phyloP scores from a whole-genome alignment of 768 basidiomycete species.

The Tricholoma sp. region DNA sequence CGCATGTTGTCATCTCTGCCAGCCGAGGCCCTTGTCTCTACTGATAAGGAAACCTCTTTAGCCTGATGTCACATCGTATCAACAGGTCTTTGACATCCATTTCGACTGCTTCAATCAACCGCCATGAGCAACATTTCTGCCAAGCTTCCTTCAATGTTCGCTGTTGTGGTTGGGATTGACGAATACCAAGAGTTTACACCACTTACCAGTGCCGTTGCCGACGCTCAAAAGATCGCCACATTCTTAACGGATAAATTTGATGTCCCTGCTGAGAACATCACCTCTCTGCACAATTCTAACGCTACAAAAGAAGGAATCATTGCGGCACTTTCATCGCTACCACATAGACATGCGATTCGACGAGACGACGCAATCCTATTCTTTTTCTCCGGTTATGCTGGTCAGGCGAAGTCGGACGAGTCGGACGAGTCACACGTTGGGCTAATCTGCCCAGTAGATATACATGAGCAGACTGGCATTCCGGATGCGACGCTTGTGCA shows the following conservation, averaged over 20 bases:
- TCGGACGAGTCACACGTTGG: background rate
- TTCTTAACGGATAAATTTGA: background rate
- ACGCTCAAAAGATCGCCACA: background rate
- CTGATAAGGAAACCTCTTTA: too few relatives aligned
- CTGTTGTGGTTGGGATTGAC: background rate
- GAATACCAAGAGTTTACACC: background rate
- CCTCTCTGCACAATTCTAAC: background rate
- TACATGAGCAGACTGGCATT: background rate
- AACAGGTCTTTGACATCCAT: too few relatives aligned
- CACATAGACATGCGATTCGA: background rate
- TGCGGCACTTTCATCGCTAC: background rate
- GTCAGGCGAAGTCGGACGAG: background rate
- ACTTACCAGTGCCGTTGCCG: background rate
- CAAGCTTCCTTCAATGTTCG: background rate
- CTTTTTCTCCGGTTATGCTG: background rate
- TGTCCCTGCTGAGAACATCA: background rate
- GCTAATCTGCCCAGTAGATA: background rate
- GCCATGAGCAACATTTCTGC: background rate
- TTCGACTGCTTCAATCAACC: too few relatives aligned
- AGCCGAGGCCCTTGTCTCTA: too few relatives aligned
- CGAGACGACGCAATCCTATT: background rate
- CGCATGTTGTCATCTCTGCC: too few relatives aligned
- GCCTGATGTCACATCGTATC: too few relatives aligned
- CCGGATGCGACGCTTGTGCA: background rate
- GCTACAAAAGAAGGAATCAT: background rate